Evolutionary conservation across 495 filamentous ascomycete genomes (phyloP), one percentile per base, ranked within the genome.

Genomic region (Aspergillus baeticus): DNA sequence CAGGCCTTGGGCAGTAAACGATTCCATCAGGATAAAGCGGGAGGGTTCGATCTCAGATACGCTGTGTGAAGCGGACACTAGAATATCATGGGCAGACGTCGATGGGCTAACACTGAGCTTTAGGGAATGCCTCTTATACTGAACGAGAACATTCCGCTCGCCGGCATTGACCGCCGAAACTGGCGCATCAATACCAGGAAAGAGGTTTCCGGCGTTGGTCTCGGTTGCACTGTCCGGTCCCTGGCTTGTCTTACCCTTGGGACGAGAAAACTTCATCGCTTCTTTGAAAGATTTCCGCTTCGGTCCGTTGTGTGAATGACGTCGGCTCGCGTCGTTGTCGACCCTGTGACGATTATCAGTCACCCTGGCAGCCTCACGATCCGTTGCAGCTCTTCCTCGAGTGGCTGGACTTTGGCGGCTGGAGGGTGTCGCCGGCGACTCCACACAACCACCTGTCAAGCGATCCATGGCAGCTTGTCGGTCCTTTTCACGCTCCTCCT

Each of bases 131-230:
- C 87, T 80, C 51, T 78, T 79, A 65, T 84, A 90, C 57, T 85
- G 81, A 29, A 96, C 84, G 17, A 79, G 70, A 4, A 94, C 89
- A 59, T 74, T 78, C 73, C 90, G 78, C 58, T 90, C 88, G 33
- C 85, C 87, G 47, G 87, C 83, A 76, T 95, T 95, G 61, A 90
- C 84, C 23, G 91, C 89, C n/a, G 89, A 91, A 2, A 87, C 75
- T 8, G 91, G 91, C 3, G 89, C 90, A 77, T 95, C 91, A 41
- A 80, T 84, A 33, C 85, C 84, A 48, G 87, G 85, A 5, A 86
- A 78, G 39, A 82, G 71, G 0, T 76, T 76, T 20, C 70, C 69
- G 47, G 70, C 75, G 36, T 73, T 76, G 5, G 72, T 57, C 17
- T 69, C 72, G 26, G 73, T 71, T 4, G 65, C 60, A 4, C 57